Percentiles rank a stretch among this genome's conserved stretches.
Evolutionary conservation across 1,284 basidiomycete species (phyloP).

Genomic region (Waitea zeae): DNA sequence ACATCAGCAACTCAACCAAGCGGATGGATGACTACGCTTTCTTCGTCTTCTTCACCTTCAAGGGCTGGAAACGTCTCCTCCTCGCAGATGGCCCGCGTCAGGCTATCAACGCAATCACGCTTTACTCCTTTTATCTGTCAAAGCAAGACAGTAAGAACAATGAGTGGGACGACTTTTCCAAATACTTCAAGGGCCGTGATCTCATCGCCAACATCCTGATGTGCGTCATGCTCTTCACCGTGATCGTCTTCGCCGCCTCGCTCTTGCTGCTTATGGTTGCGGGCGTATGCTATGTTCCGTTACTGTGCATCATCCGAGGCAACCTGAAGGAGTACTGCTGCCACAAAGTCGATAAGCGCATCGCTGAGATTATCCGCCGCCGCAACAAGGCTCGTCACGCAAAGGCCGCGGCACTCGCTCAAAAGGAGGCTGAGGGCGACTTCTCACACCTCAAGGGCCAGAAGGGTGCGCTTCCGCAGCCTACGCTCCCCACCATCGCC

Average conservation of each 20-base stretch:
- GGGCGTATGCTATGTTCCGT: conserved; percentile 78
- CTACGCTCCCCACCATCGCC: conserved; percentile 84
- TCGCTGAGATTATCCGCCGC: conserved; percentile 84
- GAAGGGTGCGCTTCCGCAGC: conserved; percentile 89
- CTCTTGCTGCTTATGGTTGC: conserved; percentile 72
- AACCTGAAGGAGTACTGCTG: conserved; percentile 98
- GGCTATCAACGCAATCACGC: conserved; percentile 86
- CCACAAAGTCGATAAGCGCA: conserved; percentile 98
- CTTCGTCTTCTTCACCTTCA: conserved; percentile 99
- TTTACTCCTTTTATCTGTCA: conserved; percentile 82
- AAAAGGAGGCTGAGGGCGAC: conserved; percentile 82
- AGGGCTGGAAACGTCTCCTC: conserved; percentile 92
- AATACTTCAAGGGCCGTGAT: conserved; percentile 53
- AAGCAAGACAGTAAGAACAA: conserved; percentile 48
- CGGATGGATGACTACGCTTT: conserved; percentile 95
- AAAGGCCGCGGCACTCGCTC: conserved; percentile 69
- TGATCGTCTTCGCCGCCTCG: conserved; percentile 75
- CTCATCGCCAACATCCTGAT: conserved; percentile 73
- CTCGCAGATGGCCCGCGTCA: conserved; percentile 97
- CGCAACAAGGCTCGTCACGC: conserved; percentile 77
- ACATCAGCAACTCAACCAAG: conserved; percentile 92
- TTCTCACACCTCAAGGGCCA: conserved; percentile 88
- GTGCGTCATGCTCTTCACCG: conserved; percentile 82
- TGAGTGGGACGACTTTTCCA: conserved; percentile 47
- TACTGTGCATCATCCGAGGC: conserved; percentile 89